Conservation (phyloP, 2,329 filamentous ascomycete genomes). For the Alternaria gaisen region DNA sequence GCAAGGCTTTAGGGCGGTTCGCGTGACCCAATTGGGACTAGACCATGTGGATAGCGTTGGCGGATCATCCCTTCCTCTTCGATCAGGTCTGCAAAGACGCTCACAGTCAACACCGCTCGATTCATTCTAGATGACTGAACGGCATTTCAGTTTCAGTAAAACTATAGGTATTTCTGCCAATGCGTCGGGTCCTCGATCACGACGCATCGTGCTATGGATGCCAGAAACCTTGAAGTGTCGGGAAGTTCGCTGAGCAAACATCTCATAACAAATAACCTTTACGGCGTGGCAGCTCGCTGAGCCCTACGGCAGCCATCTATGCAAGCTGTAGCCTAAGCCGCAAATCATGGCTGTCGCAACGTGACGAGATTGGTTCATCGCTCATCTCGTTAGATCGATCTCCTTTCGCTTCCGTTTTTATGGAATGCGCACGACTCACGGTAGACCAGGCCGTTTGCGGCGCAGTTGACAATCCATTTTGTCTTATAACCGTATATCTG, state of each 20-base stretch:
- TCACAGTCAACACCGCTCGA: too few relatives aligned
- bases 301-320: neutral
- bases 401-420: neutral
- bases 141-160: too few relatives aligned
- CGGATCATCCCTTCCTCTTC: too few relatives aligned
- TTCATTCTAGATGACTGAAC: too few relatives aligned
- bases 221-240: too few relatives aligned
- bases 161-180: rapidly evolving
- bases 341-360: neutral
- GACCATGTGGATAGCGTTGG: too few relatives aligned
- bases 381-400: neutral
- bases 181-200: too few relatives aligned
- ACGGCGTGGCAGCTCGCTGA: neutral
- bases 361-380: neutral
- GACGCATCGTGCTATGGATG: too few relatives aligned
- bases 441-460: neutral
- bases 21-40: too few relatives aligned
- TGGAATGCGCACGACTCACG: neutral
- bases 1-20: too few relatives aligned
- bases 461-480: neutral
- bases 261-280: neutral
- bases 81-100: too few relatives aligned
- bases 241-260: neutral
- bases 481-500: neutral
- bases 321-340: neutral